phyloP scores from a whole-genome alignment of 2,329 filamentous ascomycete species.

The Aaosphaeria arxii region DNA sequence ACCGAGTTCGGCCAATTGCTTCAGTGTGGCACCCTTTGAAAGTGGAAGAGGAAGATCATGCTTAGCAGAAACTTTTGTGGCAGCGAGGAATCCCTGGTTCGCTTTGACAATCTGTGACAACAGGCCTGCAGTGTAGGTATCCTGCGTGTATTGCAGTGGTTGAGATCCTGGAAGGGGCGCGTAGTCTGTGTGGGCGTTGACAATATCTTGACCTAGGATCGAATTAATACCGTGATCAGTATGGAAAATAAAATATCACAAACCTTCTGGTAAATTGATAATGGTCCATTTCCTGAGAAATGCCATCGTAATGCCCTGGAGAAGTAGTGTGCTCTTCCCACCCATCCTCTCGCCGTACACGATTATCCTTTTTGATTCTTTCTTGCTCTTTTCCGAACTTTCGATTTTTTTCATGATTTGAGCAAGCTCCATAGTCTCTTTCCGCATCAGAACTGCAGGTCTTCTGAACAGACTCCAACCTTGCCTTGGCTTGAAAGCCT shows the following conservation, averaged over 20 bases:
- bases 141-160: slow-evolving; percentile 68
- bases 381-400: slow-evolving; percentile 52
- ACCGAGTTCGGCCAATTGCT: slow-evolving; percentile 65
- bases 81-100: slow-evolving; percentile 64
- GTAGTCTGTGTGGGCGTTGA: slow-evolving; percentile 79
- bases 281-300: slow-evolving; percentile 85
- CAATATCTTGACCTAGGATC: slow-evolving; percentile 71
- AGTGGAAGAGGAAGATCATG: slow-evolving; percentile 60
- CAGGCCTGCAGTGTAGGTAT: slow-evolving; percentile 70
- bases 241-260: slow-evolving; percentile 16
- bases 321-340: slow-evolving; percentile 82
- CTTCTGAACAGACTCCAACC: slow-evolving; percentile 82
- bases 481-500: slow-evolving; percentile 89
- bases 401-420: slow-evolving; percentile 50
- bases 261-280: slow-evolving; percentile 85
- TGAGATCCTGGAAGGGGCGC: slow-evolving; percentile 59
- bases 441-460: slow-evolving; percentile 74
- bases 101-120: slow-evolving; percentile 70
- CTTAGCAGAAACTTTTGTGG: slow-evolving; percentile 49
- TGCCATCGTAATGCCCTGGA: slow-evolving; percentile 80
- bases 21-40: slow-evolving; percentile 59
- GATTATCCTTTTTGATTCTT: slow-evolving; percentile 61
- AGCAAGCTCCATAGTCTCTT: slow-evolving; percentile 73
- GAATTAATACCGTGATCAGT: slow-evolving; percentile 9
- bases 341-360: slow-evolving; percentile 70